Evolutionary conservation across 495 filamentous ascomycete genomes (phyloP).

Genomic region (Aspergillus funiculosus): DNA sequence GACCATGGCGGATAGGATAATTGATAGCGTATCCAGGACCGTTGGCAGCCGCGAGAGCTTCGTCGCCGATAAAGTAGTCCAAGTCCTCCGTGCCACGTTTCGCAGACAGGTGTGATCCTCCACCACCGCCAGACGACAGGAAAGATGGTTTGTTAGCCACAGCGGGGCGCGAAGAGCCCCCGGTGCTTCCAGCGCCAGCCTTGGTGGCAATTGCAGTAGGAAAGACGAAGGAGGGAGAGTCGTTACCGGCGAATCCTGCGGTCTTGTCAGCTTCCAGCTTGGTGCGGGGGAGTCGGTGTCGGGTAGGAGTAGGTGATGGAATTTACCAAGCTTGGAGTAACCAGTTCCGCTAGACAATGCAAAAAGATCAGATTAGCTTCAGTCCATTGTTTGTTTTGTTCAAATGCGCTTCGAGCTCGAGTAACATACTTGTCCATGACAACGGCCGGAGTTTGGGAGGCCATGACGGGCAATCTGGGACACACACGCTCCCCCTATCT

Average conservation of each 20-base stretch:
- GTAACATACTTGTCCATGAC: constrained; percentile 99
- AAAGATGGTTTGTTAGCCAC: constrained; percentile 93
- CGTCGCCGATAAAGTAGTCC: constrained; percentile 98
- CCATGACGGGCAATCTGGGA: constrained; percentile 55
- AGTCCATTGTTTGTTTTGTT: neutral
- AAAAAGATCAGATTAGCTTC: constrained; percentile 13
- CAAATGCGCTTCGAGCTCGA: constrained; percentile 2
- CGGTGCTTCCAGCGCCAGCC: constrained; percentile 60
- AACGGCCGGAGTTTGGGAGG: constrained; percentile 98
- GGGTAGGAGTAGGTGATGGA: neutral
- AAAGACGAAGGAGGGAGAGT: constrained; percentile 98
- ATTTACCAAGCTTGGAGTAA: constrained; percentile 92
- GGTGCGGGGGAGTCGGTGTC: constrained; percentile 11
- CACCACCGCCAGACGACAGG: constrained; percentile 83
- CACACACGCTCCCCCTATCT: constrained; percentile 21
- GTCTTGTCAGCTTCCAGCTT: constrained; percentile 27
- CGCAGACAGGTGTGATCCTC: constrained; percentile 69
- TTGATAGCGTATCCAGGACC: constrained; percentile 94
- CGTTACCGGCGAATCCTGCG: constrained; percentile 95
- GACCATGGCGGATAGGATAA: constrained; percentile 95
- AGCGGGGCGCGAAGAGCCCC: constrained; percentile 74
- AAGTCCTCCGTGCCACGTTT: constrained; percentile 97
- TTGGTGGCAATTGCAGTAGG: constrained; percentile 98
- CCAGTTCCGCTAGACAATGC: constrained; percentile 77
- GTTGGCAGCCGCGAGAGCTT: constrained; percentile 74